Percentiles rank a stretch among this genome's conserved stretches.
phyloP scores from a whole-genome alignment of 1,284 basidiomycete genomes.

The Heterobasidion occidentale region DNA sequence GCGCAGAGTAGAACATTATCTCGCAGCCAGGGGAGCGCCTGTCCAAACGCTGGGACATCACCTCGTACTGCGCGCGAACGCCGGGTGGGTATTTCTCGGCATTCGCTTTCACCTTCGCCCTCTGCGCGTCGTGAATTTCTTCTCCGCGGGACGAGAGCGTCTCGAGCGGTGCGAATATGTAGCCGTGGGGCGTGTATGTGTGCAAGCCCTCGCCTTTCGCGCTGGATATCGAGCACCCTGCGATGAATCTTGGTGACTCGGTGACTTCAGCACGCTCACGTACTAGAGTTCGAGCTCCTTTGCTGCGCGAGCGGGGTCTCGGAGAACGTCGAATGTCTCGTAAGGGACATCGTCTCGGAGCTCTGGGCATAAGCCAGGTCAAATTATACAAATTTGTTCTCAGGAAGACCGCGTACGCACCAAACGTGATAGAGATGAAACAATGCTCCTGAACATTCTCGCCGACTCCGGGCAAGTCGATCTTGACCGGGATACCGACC shows the following conservation, averaged over 20 bases:
- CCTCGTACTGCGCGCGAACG: conserved; percentile 25
- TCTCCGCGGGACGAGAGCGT: conserved; percentile 15
- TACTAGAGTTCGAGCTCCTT: neutral
- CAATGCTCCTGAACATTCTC: conserved; percentile 1
- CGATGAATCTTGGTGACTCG: too few species aligned
- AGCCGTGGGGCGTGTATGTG: conserved; percentile 19
- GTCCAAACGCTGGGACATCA: conserved; percentile 24
- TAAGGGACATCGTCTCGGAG: neutral
- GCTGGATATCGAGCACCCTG: neutral
- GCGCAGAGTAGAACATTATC: conserved; percentile 18
- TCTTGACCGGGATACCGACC: neutral
- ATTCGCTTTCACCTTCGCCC: conserved; percentile 15
- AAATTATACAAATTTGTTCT: neutral
- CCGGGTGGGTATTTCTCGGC: conserved; percentile 5
- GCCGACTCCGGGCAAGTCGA: neutral
- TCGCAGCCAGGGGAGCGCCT: conserved; percentile 21
- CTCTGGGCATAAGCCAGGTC: neutral
- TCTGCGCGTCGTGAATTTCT: conserved; percentile 19
- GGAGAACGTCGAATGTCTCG: conserved; percentile 1
- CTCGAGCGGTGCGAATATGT: conserved; percentile 18
- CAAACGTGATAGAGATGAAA: neutral
- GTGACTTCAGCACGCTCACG: neutral
- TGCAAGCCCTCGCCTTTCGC: conserved; percentile 18
- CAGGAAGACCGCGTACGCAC: neutral
- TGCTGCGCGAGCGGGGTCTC: neutral